Evolutionary conservation across 1,139 yeast genomes (phyloP).

Genomic region (Maudiozyma humilis): DNA sequence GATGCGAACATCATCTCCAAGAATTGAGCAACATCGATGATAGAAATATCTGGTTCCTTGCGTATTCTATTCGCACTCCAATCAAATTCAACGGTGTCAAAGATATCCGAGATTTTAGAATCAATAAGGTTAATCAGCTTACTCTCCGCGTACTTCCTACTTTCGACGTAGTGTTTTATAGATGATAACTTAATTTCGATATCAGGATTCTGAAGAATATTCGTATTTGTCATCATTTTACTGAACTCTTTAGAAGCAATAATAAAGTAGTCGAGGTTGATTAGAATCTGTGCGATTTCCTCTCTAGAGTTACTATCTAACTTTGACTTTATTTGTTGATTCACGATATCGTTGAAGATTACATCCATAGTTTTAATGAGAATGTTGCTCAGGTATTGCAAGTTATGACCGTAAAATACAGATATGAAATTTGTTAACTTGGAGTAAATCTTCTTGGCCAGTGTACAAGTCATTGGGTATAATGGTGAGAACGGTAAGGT

Average conservation of each 20-base stretch:
- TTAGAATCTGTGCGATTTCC: constrained; percentile 79
- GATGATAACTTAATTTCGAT: constrained; percentile 55
- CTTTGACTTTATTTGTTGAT: constrained; percentile 56
- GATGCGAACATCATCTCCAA: constrained; percentile 80
- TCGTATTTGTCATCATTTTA: constrained; percentile 34
- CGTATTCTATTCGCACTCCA: constrained; percentile 54
- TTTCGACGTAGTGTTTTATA: constrained; percentile 45
- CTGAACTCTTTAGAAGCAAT: constrained; percentile 43
- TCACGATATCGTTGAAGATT: constrained; percentile 62
- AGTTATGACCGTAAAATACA: constrained; percentile 50
- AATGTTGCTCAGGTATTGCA: constrained; percentile 39
- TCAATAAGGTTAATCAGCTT: constrained; percentile 77
- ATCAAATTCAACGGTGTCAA: constrained; percentile 80
- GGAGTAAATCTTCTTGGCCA: constrained; percentile 56
- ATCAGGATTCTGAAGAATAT: constrained; percentile 41
- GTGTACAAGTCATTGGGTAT: constrained; percentile 78
- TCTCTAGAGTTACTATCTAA: constrained; percentile 74
- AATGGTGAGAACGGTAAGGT: constrained; percentile 82
- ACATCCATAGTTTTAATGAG: constrained; percentile 59
- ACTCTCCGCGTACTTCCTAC: constrained; percentile 70
- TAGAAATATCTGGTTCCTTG: constrained; percentile 61
- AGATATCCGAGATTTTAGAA: constrained; percentile 63
- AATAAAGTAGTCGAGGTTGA: constrained; percentile 80
- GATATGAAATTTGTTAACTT: constrained; percentile 56
- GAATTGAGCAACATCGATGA: constrained; percentile 81